Base-by-base conservation (phyloP, 495 filamentous ascomycete species). In the Podospora conica region DNA sequence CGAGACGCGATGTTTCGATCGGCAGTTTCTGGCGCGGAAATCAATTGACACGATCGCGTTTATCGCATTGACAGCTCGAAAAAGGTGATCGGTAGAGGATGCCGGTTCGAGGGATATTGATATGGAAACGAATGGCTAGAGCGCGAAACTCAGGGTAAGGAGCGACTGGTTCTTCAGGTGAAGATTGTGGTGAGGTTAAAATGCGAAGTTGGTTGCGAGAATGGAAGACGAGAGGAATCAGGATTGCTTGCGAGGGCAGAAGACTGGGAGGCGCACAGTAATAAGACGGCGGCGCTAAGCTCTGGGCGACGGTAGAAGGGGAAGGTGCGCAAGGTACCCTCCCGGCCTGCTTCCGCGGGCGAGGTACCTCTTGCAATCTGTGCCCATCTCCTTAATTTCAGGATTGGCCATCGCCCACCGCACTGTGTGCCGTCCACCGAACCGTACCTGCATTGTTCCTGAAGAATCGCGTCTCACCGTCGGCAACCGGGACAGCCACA, bases 41-140 rank as follows among this genome's bases (percentile, higher is more conserved):
- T 48, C 40, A n/a, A 48, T 48, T 48, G 40, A 48, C 40, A n/a
- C 40, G 40, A n/a, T 48, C 40, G 40, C 40, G 40, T 48, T 48
- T 48, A 48, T 48, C 40, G 40, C 40, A 29, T 21, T 31, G 23
- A 58, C 31, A 29, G 61, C 25, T 40, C 24, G 23, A 40, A 23
- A 54, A 40, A 23, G 20, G 53, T 53, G 29, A 58, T 31, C 10
- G 58, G 27, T 56, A 58, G 33, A 58, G 28, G 58, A 4, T 27
- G 29, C 54, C 27, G 23, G 31, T 20, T 57, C 33, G 60, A 66
- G 60, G 57, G 65, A 67, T 68, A 63, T 25, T 20, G 65, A 61
- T n/a, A n/a, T n/a, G n/a, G n/a, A 71, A 76, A 76, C 64, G 74
- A 76, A 74, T 75, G 74, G 71, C 65, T 70, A 58, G 73, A 75